phyloP scores from a whole-genome alignment of 192 early-diverging fungal genomes.

The Dimargaris cristalligena region DNA sequence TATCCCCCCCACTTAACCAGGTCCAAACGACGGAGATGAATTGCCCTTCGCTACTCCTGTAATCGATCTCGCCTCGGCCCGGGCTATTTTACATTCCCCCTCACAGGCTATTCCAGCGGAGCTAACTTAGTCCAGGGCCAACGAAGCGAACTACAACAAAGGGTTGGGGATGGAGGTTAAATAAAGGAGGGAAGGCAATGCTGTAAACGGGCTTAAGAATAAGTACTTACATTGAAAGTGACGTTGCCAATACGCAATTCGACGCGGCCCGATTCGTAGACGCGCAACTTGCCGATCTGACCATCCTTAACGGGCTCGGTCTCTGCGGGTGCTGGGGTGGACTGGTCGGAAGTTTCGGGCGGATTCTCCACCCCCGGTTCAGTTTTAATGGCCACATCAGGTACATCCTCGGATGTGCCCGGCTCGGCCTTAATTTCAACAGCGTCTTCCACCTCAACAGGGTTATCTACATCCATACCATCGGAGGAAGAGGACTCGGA shows the following conservation, averaged over 20 bases:
- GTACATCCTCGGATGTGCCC: not conserved
- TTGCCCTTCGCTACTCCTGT: too few species aligned
- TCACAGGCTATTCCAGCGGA: too few species aligned
- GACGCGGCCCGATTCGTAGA: not conserved
- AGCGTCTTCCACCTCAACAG: not conserved
- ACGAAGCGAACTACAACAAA: too few species aligned
- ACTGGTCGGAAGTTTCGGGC: not conserved
- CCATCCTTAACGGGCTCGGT: not conserved
- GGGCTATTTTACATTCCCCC: too few species aligned
- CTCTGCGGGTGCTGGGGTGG: not conserved
- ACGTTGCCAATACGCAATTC: not conserved
- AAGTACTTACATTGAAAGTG: not conserved
- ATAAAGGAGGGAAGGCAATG: not conserved
- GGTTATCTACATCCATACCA: not conserved
- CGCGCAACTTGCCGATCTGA: not conserved
- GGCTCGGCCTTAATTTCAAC: not conserved
- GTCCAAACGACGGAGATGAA: too few species aligned
- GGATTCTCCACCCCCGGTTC: not conserved
- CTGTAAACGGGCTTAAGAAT: too few species aligned
- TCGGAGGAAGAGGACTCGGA: not conserved
- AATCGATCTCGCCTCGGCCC: too few species aligned
- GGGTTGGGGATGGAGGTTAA: not conserved
- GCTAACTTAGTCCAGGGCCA: too few species aligned
- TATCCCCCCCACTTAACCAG: too few species aligned
- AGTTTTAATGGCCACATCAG: not conserved